Conservation (phyloP, 257 asterid species). For the Striga asiatica region DNA sequence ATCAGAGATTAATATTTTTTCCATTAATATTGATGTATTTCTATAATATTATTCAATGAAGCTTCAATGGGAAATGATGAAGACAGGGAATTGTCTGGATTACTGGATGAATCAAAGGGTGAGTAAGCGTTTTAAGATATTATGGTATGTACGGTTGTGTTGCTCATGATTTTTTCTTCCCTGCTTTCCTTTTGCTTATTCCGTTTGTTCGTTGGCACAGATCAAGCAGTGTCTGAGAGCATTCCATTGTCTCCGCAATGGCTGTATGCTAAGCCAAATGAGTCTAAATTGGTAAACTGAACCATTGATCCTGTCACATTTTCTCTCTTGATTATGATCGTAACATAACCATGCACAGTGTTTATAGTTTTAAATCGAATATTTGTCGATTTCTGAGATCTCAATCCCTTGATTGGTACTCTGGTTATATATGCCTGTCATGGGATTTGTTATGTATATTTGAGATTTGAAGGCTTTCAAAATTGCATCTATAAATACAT, state of each 20-base stretch:
- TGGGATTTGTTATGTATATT: background rate
- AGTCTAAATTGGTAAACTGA: constrained; percentile 55
- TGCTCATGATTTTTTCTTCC: background rate
- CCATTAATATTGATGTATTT: background rate
- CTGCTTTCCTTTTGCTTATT: constrained; percentile 9
- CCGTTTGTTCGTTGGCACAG: constrained; percentile 34
- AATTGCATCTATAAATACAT: background rate
- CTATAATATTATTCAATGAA: constrained; percentile 11
- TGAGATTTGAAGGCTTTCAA: background rate
- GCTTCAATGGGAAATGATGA: constrained; percentile 60
- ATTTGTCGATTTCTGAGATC: background rate
- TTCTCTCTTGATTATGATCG: background rate
- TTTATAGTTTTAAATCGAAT: background rate
- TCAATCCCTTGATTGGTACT: background rate
- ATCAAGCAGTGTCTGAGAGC: constrained; percentile 64
- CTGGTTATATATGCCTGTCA: background rate
- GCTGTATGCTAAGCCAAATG: constrained; percentile 81
- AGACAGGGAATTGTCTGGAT: constrained; percentile 47
- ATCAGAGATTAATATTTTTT: background rate
- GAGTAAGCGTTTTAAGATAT: constrained; percentile 13
- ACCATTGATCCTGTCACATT: background rate
- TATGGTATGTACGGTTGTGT: background rate
- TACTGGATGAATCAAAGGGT: constrained; percentile 81
- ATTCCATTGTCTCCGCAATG: constrained; percentile 98
- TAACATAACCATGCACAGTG: background rate